phyloP scores from a whole-genome alignment of 805 yeast species.

The Blastobotrys mokoenaii region DNA sequence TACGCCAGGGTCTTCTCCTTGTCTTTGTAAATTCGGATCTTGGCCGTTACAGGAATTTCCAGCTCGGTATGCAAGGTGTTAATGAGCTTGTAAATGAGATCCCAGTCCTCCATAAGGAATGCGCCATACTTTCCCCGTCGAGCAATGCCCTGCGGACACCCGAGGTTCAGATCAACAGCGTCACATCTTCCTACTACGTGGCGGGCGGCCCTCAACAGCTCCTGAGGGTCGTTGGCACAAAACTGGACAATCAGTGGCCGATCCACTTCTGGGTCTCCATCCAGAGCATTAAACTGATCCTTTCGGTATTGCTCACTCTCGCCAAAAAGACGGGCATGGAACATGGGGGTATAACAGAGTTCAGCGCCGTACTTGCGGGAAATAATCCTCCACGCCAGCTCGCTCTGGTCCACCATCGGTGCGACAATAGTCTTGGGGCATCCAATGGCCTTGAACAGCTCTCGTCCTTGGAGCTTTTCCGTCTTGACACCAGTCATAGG shows the following conservation, averaged over 20 bases:
- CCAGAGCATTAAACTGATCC: slow-evolving; percentile 55
- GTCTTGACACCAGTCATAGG: too few species aligned
- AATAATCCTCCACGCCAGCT: slow-evolving; percentile 87
- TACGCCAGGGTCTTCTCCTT: slow-evolving; percentile 75
- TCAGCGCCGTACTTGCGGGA: slow-evolving; percentile 89
- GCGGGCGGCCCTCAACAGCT: slow-evolving; percentile 70
- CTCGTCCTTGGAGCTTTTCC: slow-evolving; percentile 48
- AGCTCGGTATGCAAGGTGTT: slow-evolving; percentile 65
- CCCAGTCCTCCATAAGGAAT: slow-evolving; percentile 97
- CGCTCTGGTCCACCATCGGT: slow-evolving; percentile 98
- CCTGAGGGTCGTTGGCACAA: slow-evolving; percentile 92
- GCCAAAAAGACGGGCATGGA: slow-evolving; percentile 85
- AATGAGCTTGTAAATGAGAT: slow-evolving; percentile 61
- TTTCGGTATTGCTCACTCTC: slow-evolving; percentile 71
- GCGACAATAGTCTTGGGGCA: slow-evolving; percentile 81
- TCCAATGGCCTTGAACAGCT: slow-evolving; percentile 60
- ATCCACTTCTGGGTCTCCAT: slow-evolving; percentile 63
- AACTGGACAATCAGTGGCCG: slow-evolving; percentile 90
- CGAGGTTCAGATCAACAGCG: slow-evolving; percentile 91
- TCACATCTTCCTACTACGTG: slow-evolving; percentile 78
- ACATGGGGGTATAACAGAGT: slow-evolving; percentile 93
- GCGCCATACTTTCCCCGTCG: slow-evolving; percentile 92
- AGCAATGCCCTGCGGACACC: slow-evolving; percentile 98
- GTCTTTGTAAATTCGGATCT: slow-evolving; percentile 82
- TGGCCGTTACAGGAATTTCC: slow-evolving; percentile 87